These are phyloP conservation scores for Malus sylvestris DNA, from an alignment of 306 rosid species.

Conservation along the genomic window DNA sequence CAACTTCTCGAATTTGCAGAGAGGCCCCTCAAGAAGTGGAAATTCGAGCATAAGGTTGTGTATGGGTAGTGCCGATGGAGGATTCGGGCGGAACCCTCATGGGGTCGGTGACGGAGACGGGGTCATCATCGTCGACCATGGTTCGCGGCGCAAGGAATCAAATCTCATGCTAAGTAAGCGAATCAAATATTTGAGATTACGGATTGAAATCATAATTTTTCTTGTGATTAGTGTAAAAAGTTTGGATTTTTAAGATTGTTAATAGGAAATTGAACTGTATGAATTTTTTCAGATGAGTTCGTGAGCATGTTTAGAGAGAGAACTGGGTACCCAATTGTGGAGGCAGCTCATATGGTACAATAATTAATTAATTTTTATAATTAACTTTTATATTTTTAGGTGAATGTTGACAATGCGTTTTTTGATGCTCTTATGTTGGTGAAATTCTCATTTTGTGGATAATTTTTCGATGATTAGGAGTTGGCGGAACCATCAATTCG, in stretches of 20 bases:
- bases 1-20: constrained; percentile 25
- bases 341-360: constrained; percentile 91
- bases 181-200: background rate
- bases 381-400: background rate
- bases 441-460: background rate
- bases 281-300: constrained; percentile 54
- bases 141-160: constrained; percentile 85
- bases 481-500: constrained; percentile 80
- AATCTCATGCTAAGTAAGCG: constrained; percentile 81
- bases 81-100: constrained; percentile 15
- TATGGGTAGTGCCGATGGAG: constrained; percentile 28
- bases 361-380: background rate
- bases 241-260: background rate
- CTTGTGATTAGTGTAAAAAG: background rate
- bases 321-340: constrained; percentile 79
- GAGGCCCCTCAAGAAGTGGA: constrained; percentile 12
- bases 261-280: background rate
- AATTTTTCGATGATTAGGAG: constrained; percentile 43
- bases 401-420: constrained; percentile 4
- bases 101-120: constrained; percentile 52
- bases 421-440: background rate
- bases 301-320: constrained; percentile 67
- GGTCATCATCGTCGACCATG: constrained; percentile 84
- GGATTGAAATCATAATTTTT: background rate
- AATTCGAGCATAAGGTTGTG: constrained; percentile 27